Evolutionary conservation across 176 grass and related monocot species (phyloP), one percentile per base, ranked within the genome.

Genomic region (Cenchrus fungigraminus): DNA sequence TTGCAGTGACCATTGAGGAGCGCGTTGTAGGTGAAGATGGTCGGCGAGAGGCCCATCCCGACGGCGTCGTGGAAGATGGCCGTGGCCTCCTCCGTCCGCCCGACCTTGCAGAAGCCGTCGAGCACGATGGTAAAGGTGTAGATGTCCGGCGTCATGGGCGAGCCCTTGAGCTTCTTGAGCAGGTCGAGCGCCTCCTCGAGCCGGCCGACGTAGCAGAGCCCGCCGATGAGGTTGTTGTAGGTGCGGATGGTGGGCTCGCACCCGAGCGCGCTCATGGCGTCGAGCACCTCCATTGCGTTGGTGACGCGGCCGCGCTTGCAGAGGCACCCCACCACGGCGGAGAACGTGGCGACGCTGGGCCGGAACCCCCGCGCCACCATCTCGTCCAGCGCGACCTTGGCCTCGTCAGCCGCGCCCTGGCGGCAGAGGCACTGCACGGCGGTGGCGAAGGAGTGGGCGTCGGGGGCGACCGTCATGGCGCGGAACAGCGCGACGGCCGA

Each of bases 1-100:
- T 94, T 94, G 88, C 88, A 94, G 65, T 94, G 91, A 15, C 93
- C 93, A 77, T 94, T 94, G n/a, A 99, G 91, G 46, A 96, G 83
- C 58, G 91, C 90, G 64, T 95, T 96, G 82, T 86, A 99, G 71
- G 97, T 94, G 83, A 92, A 91, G 28, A 89, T 86, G 43, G 88
- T 94, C 5, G 90, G 97, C 59, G 83, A 60, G 15, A 94, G 79
- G 37, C 88, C 91, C 66, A 43, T 79, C 69, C 76, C 66, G 59
- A 82, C 43, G 31, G 86, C 83, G 50, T 99, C 91, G 1, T 79
- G 84, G 52, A 91, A 91, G 65, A 99, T 79, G 68, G 79, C 74
- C 77, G 84, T 61, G 54, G 97, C 91, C 69, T 94, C 88, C 71
- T 91, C 90, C 37, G 87, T 68, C 76, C 82, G 60, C 9, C 90